Evolutionary conservation across 768 basidiomycete genomes (phyloP).

Genomic region (Mycena rebaudengoi): DNA sequence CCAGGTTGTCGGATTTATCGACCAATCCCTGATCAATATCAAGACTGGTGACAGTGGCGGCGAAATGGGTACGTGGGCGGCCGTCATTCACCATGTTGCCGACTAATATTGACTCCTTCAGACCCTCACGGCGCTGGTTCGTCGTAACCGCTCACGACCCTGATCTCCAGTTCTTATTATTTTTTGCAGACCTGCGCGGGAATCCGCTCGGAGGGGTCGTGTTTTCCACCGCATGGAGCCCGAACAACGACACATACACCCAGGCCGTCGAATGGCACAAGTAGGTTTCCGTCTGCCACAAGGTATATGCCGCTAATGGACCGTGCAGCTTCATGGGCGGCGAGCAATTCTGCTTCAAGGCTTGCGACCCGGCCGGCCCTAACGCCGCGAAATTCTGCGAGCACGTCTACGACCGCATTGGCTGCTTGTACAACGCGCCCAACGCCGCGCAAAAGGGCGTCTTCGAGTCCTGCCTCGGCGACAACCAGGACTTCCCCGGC

Average conservation of each 20-base stretch:
- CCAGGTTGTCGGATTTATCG: constrained; percentile 68
- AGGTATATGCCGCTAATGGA: background rate
- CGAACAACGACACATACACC: constrained; percentile 48
- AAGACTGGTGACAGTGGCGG: constrained; percentile 68
- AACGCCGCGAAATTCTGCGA: constrained; percentile 66
- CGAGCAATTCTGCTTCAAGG: constrained; percentile 72
- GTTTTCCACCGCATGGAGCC: constrained; percentile 64
- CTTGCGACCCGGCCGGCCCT: constrained; percentile 67
- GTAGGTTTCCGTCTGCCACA: constrained; percentile 56
- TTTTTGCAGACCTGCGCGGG: constrained; percentile 49
- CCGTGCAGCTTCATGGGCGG: constrained; percentile 73
- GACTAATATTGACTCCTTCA: constrained; percentile 7
- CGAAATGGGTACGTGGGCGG: constrained; percentile 77
- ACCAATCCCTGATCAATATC: constrained; percentile 69
- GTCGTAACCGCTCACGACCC: constrained; percentile 12
- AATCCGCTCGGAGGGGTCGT: constrained; percentile 81
- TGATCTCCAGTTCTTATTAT: background rate
- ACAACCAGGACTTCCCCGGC: constrained; percentile 72
- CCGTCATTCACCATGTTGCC: constrained; percentile 45
- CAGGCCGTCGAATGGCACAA: constrained; percentile 78
- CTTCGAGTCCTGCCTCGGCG: constrained; percentile 73
- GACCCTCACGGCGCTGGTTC: constrained; percentile 76
- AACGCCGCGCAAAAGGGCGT: constrained; percentile 62
- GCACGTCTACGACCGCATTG: constrained; percentile 80
- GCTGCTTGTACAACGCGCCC: constrained; percentile 78